A percentile compares a stretch with the other conserved stretches of the same genome.
Evolutionary conservation across 306 rosid species (phyloP).

Genomic region (Gynostemma pentaphyllum): DNA sequence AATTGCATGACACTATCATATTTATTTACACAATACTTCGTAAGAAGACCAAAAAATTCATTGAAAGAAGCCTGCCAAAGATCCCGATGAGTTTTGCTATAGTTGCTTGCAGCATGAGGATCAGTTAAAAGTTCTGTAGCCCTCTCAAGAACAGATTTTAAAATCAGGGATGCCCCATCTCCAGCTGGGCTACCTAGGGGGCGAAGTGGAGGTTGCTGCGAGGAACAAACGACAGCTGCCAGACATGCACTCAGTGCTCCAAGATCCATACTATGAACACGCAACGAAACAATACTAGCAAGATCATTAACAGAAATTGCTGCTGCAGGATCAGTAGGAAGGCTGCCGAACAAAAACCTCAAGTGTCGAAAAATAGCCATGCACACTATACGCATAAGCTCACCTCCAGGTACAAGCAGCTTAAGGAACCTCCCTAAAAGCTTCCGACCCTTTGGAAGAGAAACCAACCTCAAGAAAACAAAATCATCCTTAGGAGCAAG

Average conservation of each 20-base stretch:
- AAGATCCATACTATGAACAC: constrained; percentile 70
- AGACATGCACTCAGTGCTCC: constrained; percentile 89
- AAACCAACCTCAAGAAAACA: constrained; percentile 67
- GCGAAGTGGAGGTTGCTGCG: constrained; percentile 84
- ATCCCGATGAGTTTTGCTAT: constrained; percentile 45
- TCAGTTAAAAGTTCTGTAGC: constrained; percentile 83
- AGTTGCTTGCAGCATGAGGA: constrained; percentile 66
- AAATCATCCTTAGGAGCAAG: constrained; percentile 72
- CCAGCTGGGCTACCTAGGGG: constrained; percentile 88
- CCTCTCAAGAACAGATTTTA: constrained; percentile 77
- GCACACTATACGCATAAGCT: constrained; percentile 76
- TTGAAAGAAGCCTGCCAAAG: constrained; percentile 97
- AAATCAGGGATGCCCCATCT: constrained; percentile 77
- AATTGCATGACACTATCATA: constrained; percentile 67
- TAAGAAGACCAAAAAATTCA: constrained; percentile 64
- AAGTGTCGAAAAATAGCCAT: constrained; percentile 90
- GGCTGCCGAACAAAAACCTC: constrained; percentile 72
- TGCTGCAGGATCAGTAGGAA: constrained; percentile 57
- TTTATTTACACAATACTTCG: constrained; percentile 73
- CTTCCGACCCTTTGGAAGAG: constrained; percentile 86
- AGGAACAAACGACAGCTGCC: constrained; percentile 85
- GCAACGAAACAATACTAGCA: constrained; percentile 56
- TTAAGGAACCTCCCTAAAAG: constrained; percentile 65
- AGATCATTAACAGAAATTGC: constrained; percentile 54
- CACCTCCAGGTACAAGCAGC: constrained; percentile 60